Evolutionary conservation across 1,284 basidiomycete species (phyloP).

Genomic region (Moniliella sp.): DNA sequence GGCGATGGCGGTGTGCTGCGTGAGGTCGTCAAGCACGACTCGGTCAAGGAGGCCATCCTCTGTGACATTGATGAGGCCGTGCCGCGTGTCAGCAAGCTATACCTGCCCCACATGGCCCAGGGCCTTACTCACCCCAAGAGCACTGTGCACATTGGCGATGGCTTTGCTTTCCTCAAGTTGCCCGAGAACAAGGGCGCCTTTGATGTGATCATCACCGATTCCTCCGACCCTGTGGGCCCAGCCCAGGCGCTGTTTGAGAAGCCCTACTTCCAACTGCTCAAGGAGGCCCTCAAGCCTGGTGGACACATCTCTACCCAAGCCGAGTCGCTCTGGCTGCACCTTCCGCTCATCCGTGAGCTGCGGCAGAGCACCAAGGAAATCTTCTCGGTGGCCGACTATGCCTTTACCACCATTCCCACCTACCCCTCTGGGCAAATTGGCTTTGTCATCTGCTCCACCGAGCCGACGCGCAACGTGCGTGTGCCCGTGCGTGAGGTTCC

Average conservation of each 20-base stretch:
- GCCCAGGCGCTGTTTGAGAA: conserved; percentile 85
- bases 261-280: conserved; percentile 83
- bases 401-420: conserved; percentile 93
- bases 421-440: conserved; percentile 90
- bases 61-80: conserved; percentile 99
- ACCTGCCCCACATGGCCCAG: conserved; percentile 77
- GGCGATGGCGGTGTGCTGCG: conserved; percentile 59
- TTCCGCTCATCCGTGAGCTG: conserved; percentile 64
- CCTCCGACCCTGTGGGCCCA: conserved; percentile 90
- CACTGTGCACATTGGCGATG: conserved; percentile 73
- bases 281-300: conserved; percentile 66
- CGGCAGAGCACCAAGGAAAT: conserved; percentile 51
- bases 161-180: conserved; percentile 83
- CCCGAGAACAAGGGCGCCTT: conserved; percentile 55
- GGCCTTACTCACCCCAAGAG: conserved; percentile 67
- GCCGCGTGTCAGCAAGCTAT: conserved; percentile 75
- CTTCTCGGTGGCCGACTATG: conserved; percentile 72
- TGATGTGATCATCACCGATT: conserved; percentile 93
- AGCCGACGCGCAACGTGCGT: conserved; percentile 20
- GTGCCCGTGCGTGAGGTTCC: conserved; percentile 44
- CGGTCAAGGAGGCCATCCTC: conserved; percentile 74
- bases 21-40: conserved; percentile 82
- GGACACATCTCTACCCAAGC: conserved; percentile 90
- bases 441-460: conserved; percentile 73
- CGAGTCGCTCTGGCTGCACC: conserved; percentile 86